Percentiles rank a stretch among this genome's conserved stretches.
Conservation (phyloP, 2,329 filamentous ascomycete genomes). For the Thelonectria blattea region DNA sequence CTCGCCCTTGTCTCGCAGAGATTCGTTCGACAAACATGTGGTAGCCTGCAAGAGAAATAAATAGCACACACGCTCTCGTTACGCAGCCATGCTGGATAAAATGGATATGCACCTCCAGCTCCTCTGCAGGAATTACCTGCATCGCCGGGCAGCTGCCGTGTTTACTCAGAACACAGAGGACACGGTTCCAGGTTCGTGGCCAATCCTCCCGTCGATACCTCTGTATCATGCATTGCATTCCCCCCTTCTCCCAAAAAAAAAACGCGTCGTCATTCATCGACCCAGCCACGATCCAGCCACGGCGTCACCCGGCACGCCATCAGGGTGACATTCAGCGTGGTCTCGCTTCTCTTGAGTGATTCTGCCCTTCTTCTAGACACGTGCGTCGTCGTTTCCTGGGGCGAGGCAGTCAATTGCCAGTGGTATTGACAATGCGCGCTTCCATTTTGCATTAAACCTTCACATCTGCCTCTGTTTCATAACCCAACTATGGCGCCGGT, state of each 20-base stretch:
- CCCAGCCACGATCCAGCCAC: conserved; percentile 24
- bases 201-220: too few relatives aligned
- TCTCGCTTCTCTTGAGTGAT: not conserved
- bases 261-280: conserved; percentile 16
- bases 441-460: not conserved
- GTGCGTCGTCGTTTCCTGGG: not conserved
- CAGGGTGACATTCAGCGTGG: too few relatives aligned
- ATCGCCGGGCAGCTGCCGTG: not conserved
- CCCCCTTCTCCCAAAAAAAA: not conserved
- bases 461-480: not conserved
- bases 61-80: too few relatives aligned
- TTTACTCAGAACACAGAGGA: not conserved
- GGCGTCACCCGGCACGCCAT: conserved; percentile 10
- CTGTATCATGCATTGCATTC: not conserved
- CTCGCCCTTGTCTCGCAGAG: not conserved
- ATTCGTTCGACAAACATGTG: not conserved
- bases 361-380: not conserved
- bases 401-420: too few relatives aligned
- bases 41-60: not conserved
- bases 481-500: not conserved
- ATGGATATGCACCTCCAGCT: not conserved
- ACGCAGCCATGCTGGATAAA: too few relatives aligned
- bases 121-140: not conserved
- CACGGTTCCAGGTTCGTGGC: too few relatives aligned
- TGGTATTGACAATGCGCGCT: too few relatives aligned